Evolutionary conservation across 768 basidiomycete species (phyloP), one percentile per base, ranked within the genome.

Genomic region (Mycena chlorophos): DNA sequence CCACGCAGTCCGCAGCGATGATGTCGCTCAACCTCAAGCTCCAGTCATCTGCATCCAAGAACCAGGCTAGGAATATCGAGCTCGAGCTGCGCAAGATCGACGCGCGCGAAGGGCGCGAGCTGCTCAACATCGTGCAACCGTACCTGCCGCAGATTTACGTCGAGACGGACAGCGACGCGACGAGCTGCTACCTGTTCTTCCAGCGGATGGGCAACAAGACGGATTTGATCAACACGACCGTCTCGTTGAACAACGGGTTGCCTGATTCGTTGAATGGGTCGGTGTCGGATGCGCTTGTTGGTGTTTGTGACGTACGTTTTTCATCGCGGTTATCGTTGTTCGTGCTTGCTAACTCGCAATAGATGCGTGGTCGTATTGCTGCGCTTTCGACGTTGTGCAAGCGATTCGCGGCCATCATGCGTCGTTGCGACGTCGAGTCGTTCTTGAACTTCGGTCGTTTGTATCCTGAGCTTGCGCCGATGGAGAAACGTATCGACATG

Each of bases 21-120:
- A 87, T 98, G 80, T 93, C 94, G 43, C 77, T 97, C 50, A 98
- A 98, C 69, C 81, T 97, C 69, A 97, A 92, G 69, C 80, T 99
- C 4, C 96, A 98, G 69, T 91, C 91, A 0, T 83, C 93, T 2
- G 94, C 89, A 0, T 80, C 88, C 27, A 97, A 96, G 80, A 90
- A 91, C 60, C 95, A 96, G 64, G 87, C 91, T 4, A 87, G 86
- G 69, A 85, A 82, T 14, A 89, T 98, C 54, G 96, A 98, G 56
- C 79, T 95, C 17, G 97, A 98, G 67, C 73, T 98, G 63, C 85
- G 83, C 69, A 86, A 84, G 60, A 78, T 97, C 51, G 94, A 98
- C 65, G 90, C 91, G 1, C 78, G 78, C 56, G 94, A 98, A 69
- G 83, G 86, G 4, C 80, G 79, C 27, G 94, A 96, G 63, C 76